A percentile compares a stretch with the other conserved stretches of the same genome.
phyloP scores from a whole-genome alignment of 192 early-diverging fungal genomes.

The Chytriomyces sp. region DNA sequence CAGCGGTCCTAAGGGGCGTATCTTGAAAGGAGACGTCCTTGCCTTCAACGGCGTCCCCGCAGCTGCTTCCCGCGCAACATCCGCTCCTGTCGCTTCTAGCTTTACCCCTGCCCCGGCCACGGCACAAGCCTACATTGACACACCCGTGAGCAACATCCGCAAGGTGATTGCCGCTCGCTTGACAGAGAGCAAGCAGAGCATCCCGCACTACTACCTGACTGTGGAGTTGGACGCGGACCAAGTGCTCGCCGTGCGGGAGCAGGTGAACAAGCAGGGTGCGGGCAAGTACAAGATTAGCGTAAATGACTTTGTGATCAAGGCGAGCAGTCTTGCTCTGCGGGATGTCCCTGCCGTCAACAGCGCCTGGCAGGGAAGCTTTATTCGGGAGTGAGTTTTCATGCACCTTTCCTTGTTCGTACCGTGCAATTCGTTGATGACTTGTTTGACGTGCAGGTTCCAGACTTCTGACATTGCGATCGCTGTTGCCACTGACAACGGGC shows the following conservation, averaged over 20 bases:
- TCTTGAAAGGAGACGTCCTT: slow-evolving; percentile 90
- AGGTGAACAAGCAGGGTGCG: slow-evolving; percentile 80
- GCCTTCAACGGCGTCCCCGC: slow-evolving; percentile 51
- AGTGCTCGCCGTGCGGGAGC: slow-evolving; percentile 72
- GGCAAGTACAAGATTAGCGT: slow-evolving; percentile 96
- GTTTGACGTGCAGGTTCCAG: slow-evolving; percentile 64
- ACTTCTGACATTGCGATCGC: slow-evolving; percentile 92
- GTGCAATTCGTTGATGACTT: slow-evolving; percentile 17
- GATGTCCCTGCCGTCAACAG: slow-evolving; percentile 94
- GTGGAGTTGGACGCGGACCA: slow-evolving; percentile 89
- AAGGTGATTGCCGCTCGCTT: slow-evolving; percentile 60
- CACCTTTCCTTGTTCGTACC: slow-evolving; percentile 5
- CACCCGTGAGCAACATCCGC: slow-evolving; percentile 52
- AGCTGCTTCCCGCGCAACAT: slow-evolving; percentile 1
- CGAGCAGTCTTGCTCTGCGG: slow-evolving; percentile 81
- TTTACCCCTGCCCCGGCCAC: slow-evolving; percentile 37
- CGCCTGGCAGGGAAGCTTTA: slow-evolving; percentile 83
- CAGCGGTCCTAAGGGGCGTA: slow-evolving; percentile 86
- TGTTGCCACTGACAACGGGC: slow-evolving; percentile 87
- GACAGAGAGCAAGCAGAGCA: slow-evolving; percentile 53
- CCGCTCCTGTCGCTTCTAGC: slow-evolving; percentile 19
- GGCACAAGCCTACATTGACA: slow-evolving; percentile 43
- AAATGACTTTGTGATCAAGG: slow-evolving; percentile 99
- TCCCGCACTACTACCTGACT: slow-evolving; percentile 70
- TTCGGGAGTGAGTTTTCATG: slow-evolving; percentile 85